Evolutionary conservation across 1,284 basidiomycete species (phyloP).

Genomic region (Cutaneotrichosporon cutaneum): DNA sequence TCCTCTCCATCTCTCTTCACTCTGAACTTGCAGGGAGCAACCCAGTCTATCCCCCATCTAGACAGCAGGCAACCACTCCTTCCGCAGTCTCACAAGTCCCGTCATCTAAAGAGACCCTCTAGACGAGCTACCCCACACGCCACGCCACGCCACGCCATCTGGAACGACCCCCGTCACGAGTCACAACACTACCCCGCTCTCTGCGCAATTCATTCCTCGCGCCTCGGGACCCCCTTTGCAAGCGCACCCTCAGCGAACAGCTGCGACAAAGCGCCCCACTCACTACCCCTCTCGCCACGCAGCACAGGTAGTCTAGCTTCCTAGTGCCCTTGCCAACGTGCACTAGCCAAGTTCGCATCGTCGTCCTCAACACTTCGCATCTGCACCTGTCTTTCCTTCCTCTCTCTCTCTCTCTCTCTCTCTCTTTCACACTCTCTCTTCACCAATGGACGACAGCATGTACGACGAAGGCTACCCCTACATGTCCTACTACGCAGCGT

Average conservation of each 20-base stretch:
- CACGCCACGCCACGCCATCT: no score
- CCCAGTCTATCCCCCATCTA: background rate
- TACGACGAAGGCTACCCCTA: slow-evolving; percentile 35
- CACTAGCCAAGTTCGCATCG: background rate
- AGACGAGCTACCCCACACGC: background rate
- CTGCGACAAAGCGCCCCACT: background rate
- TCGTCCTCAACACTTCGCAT: background rate
- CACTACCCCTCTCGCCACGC: background rate
- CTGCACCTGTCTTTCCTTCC: background rate
- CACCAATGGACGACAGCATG: slow-evolving; percentile 45
- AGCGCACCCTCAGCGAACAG: background rate
- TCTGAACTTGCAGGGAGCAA: background rate
- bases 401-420: background rate
- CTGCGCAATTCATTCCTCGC: background rate
- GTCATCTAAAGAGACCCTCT: no score
- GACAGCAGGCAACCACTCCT: background rate
- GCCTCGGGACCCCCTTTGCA: background rate
- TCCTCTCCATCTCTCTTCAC: background rate
- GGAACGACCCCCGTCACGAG: background rate
- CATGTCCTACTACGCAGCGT: slow-evolving; percentile 33
- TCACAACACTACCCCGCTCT: background rate
- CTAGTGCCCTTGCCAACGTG: background rate
- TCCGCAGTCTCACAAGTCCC: no score
- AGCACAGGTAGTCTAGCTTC: background rate
- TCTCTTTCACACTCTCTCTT: background rate